Conservation (phyloP, 352 stramenopile genomes). For the Globisporangium splendens region DNA sequence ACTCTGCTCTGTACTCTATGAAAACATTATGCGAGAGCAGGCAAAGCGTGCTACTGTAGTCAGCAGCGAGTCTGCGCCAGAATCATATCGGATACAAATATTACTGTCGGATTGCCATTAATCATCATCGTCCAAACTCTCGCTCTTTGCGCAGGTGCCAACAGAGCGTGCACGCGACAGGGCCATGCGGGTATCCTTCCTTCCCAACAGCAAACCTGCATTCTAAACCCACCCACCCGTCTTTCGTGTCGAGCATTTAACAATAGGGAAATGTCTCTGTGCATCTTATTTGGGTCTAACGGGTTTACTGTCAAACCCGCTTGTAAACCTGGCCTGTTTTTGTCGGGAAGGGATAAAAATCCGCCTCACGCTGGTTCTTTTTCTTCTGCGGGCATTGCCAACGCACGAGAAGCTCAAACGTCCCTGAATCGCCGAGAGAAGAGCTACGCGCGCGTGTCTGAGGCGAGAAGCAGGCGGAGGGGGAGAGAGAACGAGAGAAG, state of each 20-base stretch:
- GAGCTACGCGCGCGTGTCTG: too few species aligned
- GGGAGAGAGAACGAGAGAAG: background rate
- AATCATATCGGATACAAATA: background rate
- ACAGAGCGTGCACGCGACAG: constrained; percentile 6
- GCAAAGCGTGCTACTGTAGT: background rate
- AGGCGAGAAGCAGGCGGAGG: background rate
- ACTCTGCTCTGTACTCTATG: too few species aligned
- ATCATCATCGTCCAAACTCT: too few species aligned
- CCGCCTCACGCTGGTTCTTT: constrained; percentile 6
- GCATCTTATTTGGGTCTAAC: too few species aligned
- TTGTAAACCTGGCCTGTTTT: background rate
- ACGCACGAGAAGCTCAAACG: constrained; percentile 2
- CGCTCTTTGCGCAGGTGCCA: too few species aligned
- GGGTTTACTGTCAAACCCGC: too few species aligned
- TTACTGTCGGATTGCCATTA: too few species aligned
- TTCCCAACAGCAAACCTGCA: too few species aligned
- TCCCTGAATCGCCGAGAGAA: too few species aligned
- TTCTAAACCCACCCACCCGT: too few species aligned
- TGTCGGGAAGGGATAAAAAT: constrained; percentile 7
- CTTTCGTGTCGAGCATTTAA: too few species aligned
- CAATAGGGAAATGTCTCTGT: too few species aligned
- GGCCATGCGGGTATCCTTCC: background rate
- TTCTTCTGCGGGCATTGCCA: background rate
- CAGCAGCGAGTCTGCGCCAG: background rate
- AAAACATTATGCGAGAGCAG: background rate